phyloP scores from a whole-genome alignment of 2,329 filamentous ascomycete species.

The Aspergillus chevalieri region DNA sequence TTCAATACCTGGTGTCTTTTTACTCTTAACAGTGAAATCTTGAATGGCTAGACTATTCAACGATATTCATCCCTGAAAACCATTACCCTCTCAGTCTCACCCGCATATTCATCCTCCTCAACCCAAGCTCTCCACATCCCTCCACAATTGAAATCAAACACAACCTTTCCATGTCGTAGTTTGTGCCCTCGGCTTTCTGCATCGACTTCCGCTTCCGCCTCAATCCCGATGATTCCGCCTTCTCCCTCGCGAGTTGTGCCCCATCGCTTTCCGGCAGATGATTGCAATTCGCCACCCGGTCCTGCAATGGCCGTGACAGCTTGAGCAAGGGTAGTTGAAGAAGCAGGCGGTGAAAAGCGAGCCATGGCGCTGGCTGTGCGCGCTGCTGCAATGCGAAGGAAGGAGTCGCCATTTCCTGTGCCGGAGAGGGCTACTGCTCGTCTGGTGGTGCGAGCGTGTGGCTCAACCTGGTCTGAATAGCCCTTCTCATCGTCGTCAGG shows the following conservation, averaged over 20 bases:
- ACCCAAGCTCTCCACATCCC: constrained; percentile 80
- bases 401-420: constrained; percentile 85
- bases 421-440: constrained; percentile 60
- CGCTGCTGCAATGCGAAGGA: constrained; percentile 65
- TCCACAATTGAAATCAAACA: constrained; percentile 77
- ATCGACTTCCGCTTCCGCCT: constrained; percentile 50
- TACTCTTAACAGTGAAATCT: background rate
- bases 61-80: constrained; percentile 39
- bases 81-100: constrained; percentile 36
- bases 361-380: constrained; percentile 69
- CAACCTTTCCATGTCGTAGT: constrained; percentile 44
- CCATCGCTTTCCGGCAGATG: constrained; percentile 69
- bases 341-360: constrained; percentile 48
- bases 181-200: constrained; percentile 36
- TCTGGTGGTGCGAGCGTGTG: constrained; percentile 13
- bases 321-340: constrained; percentile 41
- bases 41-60: background rate
- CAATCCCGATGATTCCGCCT: constrained; percentile 74
- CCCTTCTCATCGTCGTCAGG: background rate
- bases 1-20: background rate
- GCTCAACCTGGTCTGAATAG: background rate
- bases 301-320: constrained; percentile 64
- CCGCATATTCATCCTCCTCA: constrained; percentile 32
- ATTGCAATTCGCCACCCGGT: constrained; percentile 64
- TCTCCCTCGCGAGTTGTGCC: constrained; percentile 68